A percentile compares a stretch with the other conserved stretches of the same genome.
phyloP scores from a whole-genome alignment of 768 basidiomycete species.

The Strobilomyces dryophilus region DNA sequence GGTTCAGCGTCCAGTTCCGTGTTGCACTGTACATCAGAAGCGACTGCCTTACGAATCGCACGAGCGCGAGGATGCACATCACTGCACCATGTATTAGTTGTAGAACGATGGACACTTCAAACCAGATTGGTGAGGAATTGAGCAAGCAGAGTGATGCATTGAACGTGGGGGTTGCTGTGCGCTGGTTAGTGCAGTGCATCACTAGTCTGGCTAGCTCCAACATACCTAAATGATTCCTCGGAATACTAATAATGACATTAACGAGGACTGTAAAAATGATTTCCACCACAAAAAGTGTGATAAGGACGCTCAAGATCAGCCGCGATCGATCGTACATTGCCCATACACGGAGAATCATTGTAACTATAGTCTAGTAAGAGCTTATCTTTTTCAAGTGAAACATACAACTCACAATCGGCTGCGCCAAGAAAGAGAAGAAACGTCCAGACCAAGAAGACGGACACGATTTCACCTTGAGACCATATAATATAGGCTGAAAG shows the following conservation, averaged over 20 bases:
- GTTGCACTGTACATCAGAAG: not conserved
- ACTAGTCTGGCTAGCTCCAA: not conserved
- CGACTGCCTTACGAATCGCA: not conserved
- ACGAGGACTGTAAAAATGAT: not conserved
- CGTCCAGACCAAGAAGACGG: not conserved
- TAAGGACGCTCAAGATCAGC: not conserved
- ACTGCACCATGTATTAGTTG: not conserved
- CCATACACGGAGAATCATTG: not conserved
- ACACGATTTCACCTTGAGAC: not conserved
- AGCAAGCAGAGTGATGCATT: too few species aligned
- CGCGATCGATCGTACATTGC: not conserved
- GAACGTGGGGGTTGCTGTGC: too few species aligned
- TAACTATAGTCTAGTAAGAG: not conserved
- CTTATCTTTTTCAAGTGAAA: not conserved
- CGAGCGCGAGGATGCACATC: not conserved
- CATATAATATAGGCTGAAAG: not conserved
- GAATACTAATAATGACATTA: not conserved
- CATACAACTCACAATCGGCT: not conserved
- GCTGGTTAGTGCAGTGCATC: not conserved
- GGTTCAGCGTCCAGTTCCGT: not conserved
- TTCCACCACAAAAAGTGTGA: not conserved
- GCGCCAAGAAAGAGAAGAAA: not conserved
- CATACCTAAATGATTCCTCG: not conserved
- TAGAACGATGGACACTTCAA: too few species aligned
- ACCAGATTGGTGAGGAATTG: not conserved